These are phyloP conservation scores for Scleroderma bovista DNA, from an alignment of 768 basidiomycete species.

Conservation along the genomic window DNA sequence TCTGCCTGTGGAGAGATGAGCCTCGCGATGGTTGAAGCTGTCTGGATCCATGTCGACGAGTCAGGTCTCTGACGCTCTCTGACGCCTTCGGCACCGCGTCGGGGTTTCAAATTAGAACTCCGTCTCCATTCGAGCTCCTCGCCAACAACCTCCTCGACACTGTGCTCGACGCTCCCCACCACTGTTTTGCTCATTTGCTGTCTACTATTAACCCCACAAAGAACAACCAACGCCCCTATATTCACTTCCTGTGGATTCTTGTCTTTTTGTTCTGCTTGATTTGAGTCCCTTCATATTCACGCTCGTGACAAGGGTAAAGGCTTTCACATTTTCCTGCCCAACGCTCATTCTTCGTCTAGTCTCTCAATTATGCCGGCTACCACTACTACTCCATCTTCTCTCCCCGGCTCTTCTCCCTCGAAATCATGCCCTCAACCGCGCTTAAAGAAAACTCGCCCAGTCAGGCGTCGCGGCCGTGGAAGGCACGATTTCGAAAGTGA, in stretches of 20 bases:
- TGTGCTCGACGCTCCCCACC: conserved; percentile 6
- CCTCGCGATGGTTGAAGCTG: conserved; percentile 50
- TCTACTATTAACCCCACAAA: background rate
- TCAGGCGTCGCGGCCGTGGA: conserved; percentile 61
- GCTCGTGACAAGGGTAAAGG: conserved; percentile 31
- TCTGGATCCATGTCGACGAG: conserved; percentile 3
- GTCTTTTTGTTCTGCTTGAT: conserved; percentile 22
- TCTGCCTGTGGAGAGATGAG: conserved; percentile 51
- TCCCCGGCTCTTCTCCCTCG: conserved; percentile 17
- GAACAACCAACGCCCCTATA: conserved; percentile 5
- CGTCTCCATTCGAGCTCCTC: conserved; percentile 18
- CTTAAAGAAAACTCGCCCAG: conserved; percentile 35
- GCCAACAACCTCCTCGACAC: conserved; percentile 21
- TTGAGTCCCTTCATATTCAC: conserved; percentile 23
- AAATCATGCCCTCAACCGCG: conserved; percentile 29
- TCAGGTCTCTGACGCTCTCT: conserved; percentile 10
- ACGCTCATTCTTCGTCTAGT: conserved; percentile 7
- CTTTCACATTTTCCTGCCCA: conserved; percentile 10
- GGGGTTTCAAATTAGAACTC: conserved; percentile 15
- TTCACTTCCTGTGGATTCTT: conserved; percentile 15
- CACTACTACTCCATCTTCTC: conserved; percentile 32
- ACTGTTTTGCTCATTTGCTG: background rate
- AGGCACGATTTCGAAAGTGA: conserved; percentile 61
- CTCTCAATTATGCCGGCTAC: conserved; percentile 44
- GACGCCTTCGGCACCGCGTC: conserved; percentile 21